Conservation (phyloP, 2,329 filamentous ascomycete species). For the Endothia cerciana region DNA sequence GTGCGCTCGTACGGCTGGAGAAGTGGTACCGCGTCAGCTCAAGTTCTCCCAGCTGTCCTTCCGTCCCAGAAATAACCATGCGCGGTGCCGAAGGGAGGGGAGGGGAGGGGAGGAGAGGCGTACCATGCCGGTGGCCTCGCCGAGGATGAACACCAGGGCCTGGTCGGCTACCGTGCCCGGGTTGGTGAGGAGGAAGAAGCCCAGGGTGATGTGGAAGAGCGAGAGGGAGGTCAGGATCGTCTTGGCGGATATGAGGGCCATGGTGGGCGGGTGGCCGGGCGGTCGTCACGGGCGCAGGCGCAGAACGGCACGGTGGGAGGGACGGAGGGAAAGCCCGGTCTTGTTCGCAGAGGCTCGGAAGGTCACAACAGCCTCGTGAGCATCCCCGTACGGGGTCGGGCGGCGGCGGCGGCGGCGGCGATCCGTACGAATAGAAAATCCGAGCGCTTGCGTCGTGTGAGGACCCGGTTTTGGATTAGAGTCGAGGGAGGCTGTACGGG, state of each 20-base stretch:
- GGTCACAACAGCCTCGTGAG: background rate
- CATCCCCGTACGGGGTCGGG: background rate
- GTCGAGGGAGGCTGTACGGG: no score
- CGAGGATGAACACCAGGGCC: slow-evolving; percentile 77
- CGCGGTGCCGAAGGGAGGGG: no score
- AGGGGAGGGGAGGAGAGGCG: slow-evolving; percentile 32
- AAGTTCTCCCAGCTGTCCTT: background rate
- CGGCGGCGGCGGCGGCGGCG: background rate
- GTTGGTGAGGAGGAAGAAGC: slow-evolving; percentile 79
- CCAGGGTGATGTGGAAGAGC: slow-evolving; percentile 82
- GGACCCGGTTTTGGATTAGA: background rate
- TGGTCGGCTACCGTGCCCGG: slow-evolving; percentile 77
- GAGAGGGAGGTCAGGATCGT: slow-evolving; percentile 81
- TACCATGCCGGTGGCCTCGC: slow-evolving; percentile 83
- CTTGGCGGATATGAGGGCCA: slow-evolving; percentile 81
- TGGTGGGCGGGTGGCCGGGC: slow-evolving; percentile 44
- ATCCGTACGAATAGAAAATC: background rate
- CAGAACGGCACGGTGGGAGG: background rate
- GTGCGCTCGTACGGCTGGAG: slow-evolving; percentile 65
- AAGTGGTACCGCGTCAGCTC: background rate
- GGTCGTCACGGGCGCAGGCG: slow-evolving; percentile 1
- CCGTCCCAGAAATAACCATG: background rate
- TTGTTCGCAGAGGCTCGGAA: background rate
- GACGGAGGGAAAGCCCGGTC: background rate
- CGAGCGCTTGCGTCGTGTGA: background rate